Conservation (phyloP, 2,329 filamentous ascomycete species). For the Arthrobotrys entomopaga region DNA sequence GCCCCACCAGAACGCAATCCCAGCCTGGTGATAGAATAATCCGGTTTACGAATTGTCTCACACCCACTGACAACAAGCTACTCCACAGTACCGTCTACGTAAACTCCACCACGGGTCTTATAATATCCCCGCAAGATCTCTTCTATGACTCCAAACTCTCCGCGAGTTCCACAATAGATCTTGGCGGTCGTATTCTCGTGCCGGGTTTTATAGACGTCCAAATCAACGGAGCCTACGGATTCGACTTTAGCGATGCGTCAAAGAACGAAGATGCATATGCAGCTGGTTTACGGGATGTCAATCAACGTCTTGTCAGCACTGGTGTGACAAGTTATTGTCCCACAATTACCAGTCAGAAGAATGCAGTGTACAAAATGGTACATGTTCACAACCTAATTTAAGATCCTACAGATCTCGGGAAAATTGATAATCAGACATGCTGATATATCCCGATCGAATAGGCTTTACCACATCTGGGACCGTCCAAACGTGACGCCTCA, state of each 20-base stretch:
- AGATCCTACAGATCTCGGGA: slow-evolving; percentile 25
- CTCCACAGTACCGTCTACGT: slow-evolving; percentile 88
- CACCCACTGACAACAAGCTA: slow-evolving; percentile 75
- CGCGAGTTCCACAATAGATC: slow-evolving; percentile 79
- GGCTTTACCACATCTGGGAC: slow-evolving; percentile 79
- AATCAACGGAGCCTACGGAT: slow-evolving; percentile 90
- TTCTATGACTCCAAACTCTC: slow-evolving; percentile 75
- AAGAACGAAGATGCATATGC: slow-evolving; percentile 73
- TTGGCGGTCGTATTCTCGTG: slow-evolving; percentile 82
- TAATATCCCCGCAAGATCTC: slow-evolving; percentile 74
- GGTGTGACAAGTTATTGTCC: slow-evolving; percentile 74
- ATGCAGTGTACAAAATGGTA: slow-evolving; percentile 83
- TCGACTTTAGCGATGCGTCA: slow-evolving; percentile 76
- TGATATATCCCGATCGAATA: slow-evolving; percentile 58
- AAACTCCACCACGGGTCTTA: slow-evolving; percentile 81
- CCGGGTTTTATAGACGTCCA: slow-evolving; percentile 91
- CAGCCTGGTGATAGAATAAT: slow-evolving; percentile 68
- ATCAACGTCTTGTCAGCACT: slow-evolving; percentile 76
- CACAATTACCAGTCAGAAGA: slow-evolving; percentile 81
- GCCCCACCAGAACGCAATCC: slow-evolving; percentile 31
- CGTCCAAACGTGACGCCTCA: slow-evolving; percentile 70
- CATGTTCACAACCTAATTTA: background rate
- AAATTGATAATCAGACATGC: background rate
- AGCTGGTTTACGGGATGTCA: slow-evolving; percentile 76
- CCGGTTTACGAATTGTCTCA: slow-evolving; percentile 87